phyloP scores from a whole-genome alignment of 2,329 filamentous ascomycete genomes.

The Aspergillus tamarii region DNA sequence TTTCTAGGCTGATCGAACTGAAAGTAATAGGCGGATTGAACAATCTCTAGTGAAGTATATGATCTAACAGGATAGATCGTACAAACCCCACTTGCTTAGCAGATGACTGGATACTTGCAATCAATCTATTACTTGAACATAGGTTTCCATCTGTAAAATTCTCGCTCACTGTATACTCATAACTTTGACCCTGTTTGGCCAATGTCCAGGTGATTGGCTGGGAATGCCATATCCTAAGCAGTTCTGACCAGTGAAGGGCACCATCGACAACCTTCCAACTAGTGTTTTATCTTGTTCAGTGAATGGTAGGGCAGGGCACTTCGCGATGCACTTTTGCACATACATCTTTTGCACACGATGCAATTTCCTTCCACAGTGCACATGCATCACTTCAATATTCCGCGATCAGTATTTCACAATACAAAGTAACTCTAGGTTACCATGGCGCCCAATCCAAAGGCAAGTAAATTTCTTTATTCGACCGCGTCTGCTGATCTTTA shows the following conservation, averaged over 20 bases:
- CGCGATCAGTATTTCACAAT: not conserved
- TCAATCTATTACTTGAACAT: constrained; percentile 19
- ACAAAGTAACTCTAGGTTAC: constrained; percentile 1
- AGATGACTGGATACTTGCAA: constrained; percentile 23
- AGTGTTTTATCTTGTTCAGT: not conserved
- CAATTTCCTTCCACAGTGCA: not conserved
- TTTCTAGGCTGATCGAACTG: constrained; percentile 10
- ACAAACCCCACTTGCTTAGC: constrained; percentile 10
- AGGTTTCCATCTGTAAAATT: not conserved
- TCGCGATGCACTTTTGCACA: not conserved
- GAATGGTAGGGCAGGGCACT: not conserved
- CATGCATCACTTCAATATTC: not conserved
- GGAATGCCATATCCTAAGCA: not conserved
- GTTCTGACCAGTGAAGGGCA: not conserved
- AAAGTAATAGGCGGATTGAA: constrained; percentile 19
- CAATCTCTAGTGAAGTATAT: constrained; percentile 18
- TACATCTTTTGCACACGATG: not conserved
- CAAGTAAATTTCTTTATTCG: not conserved
- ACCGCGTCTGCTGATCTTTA: not conserved
- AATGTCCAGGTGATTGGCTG: not conserved
- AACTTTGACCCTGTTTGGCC: not conserved
- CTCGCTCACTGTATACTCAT: not conserved
- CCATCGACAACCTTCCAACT: not conserved
- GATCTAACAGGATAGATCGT: constrained; percentile 10
- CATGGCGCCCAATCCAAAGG: constrained; percentile 1